These are phyloP conservation scores for Corymbia maculata DNA, from an alignment of 345 rosid species.

Conservation along the genomic window DNA sequence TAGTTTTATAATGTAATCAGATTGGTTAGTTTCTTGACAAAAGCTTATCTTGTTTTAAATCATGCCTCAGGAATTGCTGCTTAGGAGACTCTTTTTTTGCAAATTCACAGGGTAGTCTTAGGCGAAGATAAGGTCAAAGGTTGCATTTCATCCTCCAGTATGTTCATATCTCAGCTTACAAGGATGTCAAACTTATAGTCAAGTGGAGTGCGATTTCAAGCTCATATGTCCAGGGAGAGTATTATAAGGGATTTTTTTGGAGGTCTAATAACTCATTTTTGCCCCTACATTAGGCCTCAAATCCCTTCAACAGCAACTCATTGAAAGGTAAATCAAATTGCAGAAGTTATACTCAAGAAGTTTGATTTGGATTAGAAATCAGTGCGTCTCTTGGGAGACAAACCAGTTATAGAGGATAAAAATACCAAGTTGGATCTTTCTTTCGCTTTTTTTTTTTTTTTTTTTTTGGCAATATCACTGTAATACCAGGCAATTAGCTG, in stretches of 20 bases:
- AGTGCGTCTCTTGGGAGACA: constrained; percentile 22
- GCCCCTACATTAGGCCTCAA: constrained; percentile 13
- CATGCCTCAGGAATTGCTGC: constrained; percentile 60
- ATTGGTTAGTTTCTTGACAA: neutral
- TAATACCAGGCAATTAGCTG: constrained; percentile 19
- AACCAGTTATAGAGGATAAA: constrained; percentile 9
- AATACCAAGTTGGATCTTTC: neutral
- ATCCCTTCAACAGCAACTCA: constrained; percentile 38
- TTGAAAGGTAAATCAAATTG: constrained; percentile 57
- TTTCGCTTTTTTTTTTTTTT: neutral
- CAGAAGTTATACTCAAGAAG: constrained; percentile 38
- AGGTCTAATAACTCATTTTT: constrained; percentile 34
- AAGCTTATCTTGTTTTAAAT: neutral
- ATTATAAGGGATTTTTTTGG: constrained; percentile 29
- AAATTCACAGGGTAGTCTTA: constrained; percentile 28
- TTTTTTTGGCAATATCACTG: neutral
- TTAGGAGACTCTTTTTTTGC: constrained; percentile 36
- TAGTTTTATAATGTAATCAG: neutral
- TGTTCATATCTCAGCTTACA: constrained; percentile 14
- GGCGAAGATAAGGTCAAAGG: constrained; percentile 28
- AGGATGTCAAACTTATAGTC: constrained; percentile 25
- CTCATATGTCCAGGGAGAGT: constrained; percentile 24
- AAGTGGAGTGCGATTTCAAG: constrained; percentile 26
- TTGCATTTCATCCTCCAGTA: constrained; percentile 16
- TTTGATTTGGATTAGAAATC: constrained; percentile 22